Evolutionary conservation across 192 early-diverging fungal genomes (phyloP).

Genomic region (Coemansia sp.): DNA sequence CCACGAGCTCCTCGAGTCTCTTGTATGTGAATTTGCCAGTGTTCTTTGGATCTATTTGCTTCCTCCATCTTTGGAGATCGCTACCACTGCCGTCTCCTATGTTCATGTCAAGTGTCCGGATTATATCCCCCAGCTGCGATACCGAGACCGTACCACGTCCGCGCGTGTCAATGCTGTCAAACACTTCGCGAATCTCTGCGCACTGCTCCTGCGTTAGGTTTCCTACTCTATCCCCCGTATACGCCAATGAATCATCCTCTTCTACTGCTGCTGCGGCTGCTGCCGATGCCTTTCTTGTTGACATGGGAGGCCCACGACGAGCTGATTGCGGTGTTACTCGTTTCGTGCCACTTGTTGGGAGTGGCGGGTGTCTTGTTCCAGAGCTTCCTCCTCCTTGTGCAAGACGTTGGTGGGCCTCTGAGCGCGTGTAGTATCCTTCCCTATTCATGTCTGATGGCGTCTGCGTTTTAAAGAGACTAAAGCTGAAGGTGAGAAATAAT

Average conservation of each 20-base stretch:
- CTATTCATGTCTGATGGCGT: not conserved
- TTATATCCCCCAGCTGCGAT: slow-evolving; percentile 16
- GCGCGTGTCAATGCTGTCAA: slow-evolving; percentile 34
- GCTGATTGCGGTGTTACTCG: slow-evolving; percentile 13
- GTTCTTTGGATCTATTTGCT: slow-evolving; percentile 31
- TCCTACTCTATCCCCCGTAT: slow-evolving; percentile 17
- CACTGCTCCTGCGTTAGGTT: slow-evolving; percentile 41
- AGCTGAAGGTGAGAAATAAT: not conserved
- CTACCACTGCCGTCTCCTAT: not conserved
- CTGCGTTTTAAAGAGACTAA: not conserved
- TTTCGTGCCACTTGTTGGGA: slow-evolving; percentile 1
- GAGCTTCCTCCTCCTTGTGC: not conserved
- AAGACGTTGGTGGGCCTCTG: slow-evolving; percentile 14
- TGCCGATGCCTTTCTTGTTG: slow-evolving; percentile 3
- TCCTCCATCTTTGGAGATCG: slow-evolving; percentile 11
- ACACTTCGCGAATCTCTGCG: slow-evolving; percentile 44
- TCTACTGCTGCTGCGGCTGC: not conserved
- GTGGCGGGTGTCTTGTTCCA: slow-evolving; percentile 8
- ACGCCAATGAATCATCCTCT: not conserved
- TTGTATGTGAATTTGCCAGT: slow-evolving; percentile 33
- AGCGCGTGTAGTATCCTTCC: slow-evolving; percentile 5
- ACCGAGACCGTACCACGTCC: slow-evolving; percentile 33
- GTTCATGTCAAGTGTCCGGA: slow-evolving; percentile 25
- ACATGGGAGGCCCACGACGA: slow-evolving; percentile 9
- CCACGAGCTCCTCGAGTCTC: slow-evolving; percentile 35